phyloP scores from a whole-genome alignment of 257 asterid species.

The Echites panduratus region DNA sequence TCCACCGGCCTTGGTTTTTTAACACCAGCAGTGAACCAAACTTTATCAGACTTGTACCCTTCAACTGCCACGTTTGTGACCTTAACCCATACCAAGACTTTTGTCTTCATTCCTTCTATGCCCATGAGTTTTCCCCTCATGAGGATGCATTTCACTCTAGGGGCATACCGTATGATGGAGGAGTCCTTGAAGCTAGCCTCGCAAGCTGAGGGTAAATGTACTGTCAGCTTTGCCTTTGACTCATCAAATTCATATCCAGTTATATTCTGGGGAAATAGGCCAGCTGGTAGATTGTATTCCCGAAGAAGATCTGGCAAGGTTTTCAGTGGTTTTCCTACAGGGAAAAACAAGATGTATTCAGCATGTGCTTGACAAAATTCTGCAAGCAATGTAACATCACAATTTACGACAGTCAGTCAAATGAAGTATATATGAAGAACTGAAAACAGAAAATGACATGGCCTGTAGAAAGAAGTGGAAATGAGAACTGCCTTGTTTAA shows the following conservation, averaged over 20 bases:
- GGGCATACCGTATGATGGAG: slow-evolving; percentile 44
- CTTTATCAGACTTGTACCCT: slow-evolving; percentile 57
- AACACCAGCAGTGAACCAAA: slow-evolving; percentile 73
- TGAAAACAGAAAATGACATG: background rate
- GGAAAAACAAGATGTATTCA: background rate
- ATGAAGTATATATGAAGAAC: background rate
- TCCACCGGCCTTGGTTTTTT: slow-evolving; percentile 64
- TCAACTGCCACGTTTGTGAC: slow-evolving; percentile 56
- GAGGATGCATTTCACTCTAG: slow-evolving; percentile 62
- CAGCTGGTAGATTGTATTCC: slow-evolving; percentile 60
- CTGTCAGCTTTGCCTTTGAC: slow-evolving; percentile 46
- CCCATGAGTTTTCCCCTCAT: slow-evolving; percentile 67
- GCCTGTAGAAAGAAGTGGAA: background rate
- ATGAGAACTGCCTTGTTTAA: background rate
- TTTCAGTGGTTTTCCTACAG: slow-evolving; percentile 49
- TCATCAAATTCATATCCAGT: slow-evolving; percentile 61
- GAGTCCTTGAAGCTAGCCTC: slow-evolving; percentile 79
- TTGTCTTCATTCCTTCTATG: slow-evolving; percentile 78
- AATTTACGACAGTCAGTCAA: background rate
- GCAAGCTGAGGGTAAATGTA: slow-evolving; percentile 64
- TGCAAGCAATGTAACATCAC: too few relatives aligned
- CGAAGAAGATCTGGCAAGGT: slow-evolving; percentile 59
- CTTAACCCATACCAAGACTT: slow-evolving; percentile 75
- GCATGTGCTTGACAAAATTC: background rate
- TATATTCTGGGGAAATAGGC: slow-evolving; percentile 66